Evolutionary conservation across 2,329 filamentous ascomycete genomes (phyloP), one percentile per base, ranked within the genome.

Genomic region (Curvularia sp.): DNA sequence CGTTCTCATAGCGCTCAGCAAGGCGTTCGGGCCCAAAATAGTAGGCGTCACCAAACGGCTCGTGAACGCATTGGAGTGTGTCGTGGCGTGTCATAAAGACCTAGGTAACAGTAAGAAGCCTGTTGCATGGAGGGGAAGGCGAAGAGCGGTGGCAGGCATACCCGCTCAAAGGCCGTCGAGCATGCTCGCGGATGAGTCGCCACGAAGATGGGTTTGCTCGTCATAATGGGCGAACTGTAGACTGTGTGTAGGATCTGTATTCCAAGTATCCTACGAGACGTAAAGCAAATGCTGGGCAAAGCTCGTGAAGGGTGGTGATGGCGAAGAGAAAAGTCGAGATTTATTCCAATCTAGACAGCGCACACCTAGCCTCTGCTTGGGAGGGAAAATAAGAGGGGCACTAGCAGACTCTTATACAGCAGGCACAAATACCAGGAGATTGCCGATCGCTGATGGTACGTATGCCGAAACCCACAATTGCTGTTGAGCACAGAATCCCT

Each of bases 61-160:
- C 95, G 78, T 98, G 95, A 69, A 95, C 84, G 75, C 92, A 96
- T 70, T 89, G 84, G 59, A 98, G 85, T 53, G 84, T 88, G 73
- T 96, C 89, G 68, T 86, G 86, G 67, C 92, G 90, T 69, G 93
- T 97, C 94, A 98, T 97, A 79, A 99, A 98, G 65, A 98, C 93
- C 74, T 77, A 51, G 12, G 30, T 59, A 25, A 38, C 46, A 43
- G 64, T 61, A 25, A 66, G 58, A 42, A 50, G 25, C 39, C 39
- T 47, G 12, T 39, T 36, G 47, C 30, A 45, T 4, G 42, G 19
- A 18, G 41, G 9, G 7, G 21, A 27, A 28, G 5, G 27, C 27
- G 52, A 39, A 27, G 19, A 5, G 25, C 21, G 51, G 34, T 21
- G 61, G 43, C 38, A 34, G 43, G 38, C 84, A 74, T 83, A 96